A percentile compares a stretch with the other conserved stretches of the same genome.
Conservation (phyloP, 371 early-diverging fungal genomes). For the Synchytrium microbalum region DNA sequence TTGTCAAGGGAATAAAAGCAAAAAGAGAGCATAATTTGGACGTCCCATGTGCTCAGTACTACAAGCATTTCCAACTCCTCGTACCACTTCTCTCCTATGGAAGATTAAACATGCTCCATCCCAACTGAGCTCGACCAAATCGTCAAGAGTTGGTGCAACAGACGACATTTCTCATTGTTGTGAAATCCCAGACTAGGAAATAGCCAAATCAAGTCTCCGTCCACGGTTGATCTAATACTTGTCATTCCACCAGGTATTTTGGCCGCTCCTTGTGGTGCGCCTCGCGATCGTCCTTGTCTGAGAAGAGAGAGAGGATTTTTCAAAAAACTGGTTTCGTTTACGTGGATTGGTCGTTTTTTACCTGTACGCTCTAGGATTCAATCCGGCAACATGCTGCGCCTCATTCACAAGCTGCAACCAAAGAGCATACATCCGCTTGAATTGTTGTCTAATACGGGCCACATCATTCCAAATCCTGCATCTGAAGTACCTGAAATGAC, state of each 20-base stretch:
- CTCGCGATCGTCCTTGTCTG: not conserved
- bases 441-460: slow-evolving; percentile 84
- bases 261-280: slow-evolving; percentile 57
- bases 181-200: slow-evolving; percentile 60
- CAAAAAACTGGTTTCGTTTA: slow-evolving; percentile 1
- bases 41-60: no score
- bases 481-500: slow-evolving; percentile 45
- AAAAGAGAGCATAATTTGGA: no score
- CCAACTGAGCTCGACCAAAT: slow-evolving; percentile 62
- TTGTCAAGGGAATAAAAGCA: no score
- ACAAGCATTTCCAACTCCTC: no score
- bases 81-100: no score
- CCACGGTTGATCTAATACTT: slow-evolving; percentile 53
- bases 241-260: slow-evolving; percentile 43
- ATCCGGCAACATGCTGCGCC: slow-evolving; percentile 72
- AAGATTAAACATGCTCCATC: slow-evolving; percentile 68
- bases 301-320: not conserved
- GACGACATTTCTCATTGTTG: slow-evolving; percentile 75
- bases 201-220: slow-evolving; percentile 74
- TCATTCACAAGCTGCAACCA: slow-evolving; percentile 71
- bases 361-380: slow-evolving; percentile 83
- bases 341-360: slow-evolving; percentile 10
- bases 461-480: slow-evolving; percentile 62
- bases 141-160: slow-evolving; percentile 71
- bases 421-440: slow-evolving; percentile 73